Base-by-base conservation (phyloP, 352 stramenopile species). In the Phytophthora sp. region DNA sequence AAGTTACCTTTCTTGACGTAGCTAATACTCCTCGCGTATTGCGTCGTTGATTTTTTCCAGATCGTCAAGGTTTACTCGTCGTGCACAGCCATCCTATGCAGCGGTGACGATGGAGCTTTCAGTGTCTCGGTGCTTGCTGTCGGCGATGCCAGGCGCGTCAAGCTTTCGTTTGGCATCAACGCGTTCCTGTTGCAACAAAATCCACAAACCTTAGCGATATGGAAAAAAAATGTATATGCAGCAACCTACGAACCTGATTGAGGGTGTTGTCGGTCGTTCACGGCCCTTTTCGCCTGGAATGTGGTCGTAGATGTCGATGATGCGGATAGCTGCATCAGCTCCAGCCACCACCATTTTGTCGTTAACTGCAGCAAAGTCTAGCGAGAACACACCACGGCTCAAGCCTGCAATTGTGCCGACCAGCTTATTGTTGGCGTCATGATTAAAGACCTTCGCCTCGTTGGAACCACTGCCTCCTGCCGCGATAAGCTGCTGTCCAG, bases 401-500 rank as follows among this genome's bases (percentile, higher is more conserved):
- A 95, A 67, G 0, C 89, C 88, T 0, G 86, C 86, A 23, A 96
- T 85, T 1, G 90, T 96, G 7, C 90, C 90, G 4, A 97, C 80
- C 9, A 96, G 75, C 59, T 79, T 83, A 66, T 93, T 92, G 23
- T 71, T 74, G 21, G 54, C 56, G 41, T 76, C 60, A 34, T 88
- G 85, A 64, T 97, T 94, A 51, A 97, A 97, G 12, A 97, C 87
- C 50, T 96, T 96, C 39, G 89, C 88, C 66, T 97, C 91, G 67
- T 97, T 97, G 21, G 85, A 91, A 10, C 88, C 88, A 48, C 87
- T 97, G 18, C 91, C 90, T 35, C 91, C 91, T 5, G 87, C 91
- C 2, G 85, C 88, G 45, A 97, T 87, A 15, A 97, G 83, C 45
- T 88, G 66, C 30, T 74, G 76, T 26, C 64, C 69, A 15, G 66